Conservation (phyloP, 2,329 filamentous ascomycete species). For the Aureobasidium pullulans region DNA sequence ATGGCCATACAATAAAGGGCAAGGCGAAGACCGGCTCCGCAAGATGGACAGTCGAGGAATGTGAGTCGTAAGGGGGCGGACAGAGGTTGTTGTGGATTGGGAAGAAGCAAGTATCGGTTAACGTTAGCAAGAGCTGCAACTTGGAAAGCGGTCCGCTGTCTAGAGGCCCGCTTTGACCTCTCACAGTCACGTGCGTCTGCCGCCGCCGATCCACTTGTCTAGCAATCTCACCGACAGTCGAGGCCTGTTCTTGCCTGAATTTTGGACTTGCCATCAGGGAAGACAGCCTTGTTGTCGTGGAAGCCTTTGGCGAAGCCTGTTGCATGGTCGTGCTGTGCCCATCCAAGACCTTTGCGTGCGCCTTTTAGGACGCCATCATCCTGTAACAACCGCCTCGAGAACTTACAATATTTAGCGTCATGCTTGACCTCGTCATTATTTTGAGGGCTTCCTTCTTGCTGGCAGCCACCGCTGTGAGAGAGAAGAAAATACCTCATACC, state of each 20-base stretch:
- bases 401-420: slow-evolving; percentile 4
- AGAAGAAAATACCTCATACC: not conserved
- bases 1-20: slow-evolving; percentile 9
- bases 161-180: not conserved
- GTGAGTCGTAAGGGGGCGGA: not conserved
- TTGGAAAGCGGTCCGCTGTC: slow-evolving; percentile 7
- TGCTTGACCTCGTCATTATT: slow-evolving; percentile 11
- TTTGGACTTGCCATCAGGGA: not conserved
- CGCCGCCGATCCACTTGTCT: not conserved
- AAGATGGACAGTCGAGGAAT: not conserved
- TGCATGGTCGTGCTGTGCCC: not conserved
- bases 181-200: not conserved
- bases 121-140: slow-evolving; percentile 7
- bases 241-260: slow-evolving; percentile 2
- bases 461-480: slow-evolving; percentile 15
- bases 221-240: slow-evolving; percentile 8
- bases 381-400: not conserved
- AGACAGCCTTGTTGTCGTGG: not conserved
- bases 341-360: not conserved
- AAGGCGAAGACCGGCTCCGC: slow-evolving; percentile 12
- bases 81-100: slow-evolving; percentile 2
- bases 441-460: slow-evolving; percentile 14
- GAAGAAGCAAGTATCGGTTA: slow-evolving; percentile 10
- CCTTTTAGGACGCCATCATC: not conserved
- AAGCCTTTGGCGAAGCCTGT: not conserved